Conservation (phyloP, 2,329 filamentous ascomycete genomes). For the Xylaria digitata region DNA sequence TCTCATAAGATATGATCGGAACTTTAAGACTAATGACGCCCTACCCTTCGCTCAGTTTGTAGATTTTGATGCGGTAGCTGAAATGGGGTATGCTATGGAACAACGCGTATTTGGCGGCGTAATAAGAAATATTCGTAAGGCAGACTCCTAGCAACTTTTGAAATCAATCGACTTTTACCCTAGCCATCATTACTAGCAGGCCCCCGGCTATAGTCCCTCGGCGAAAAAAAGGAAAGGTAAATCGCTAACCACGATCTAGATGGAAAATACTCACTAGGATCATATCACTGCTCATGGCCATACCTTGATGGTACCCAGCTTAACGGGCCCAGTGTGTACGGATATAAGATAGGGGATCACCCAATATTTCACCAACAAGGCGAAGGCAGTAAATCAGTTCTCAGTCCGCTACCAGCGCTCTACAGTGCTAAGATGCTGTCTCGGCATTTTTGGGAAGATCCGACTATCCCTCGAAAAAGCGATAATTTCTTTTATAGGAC, state of each 20-base stretch:
- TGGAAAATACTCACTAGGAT: not conserved
- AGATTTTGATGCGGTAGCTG: conserved; percentile 8
- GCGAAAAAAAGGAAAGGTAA: not conserved
- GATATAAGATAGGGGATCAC: conserved; percentile 2
- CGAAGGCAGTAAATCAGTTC: not conserved
- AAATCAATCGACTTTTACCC: not conserved
- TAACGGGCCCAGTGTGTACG: not conserved
- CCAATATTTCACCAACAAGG: not conserved
- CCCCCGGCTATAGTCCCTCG: not conserved
- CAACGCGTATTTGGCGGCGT: conserved; percentile 8
- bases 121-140: not conserved
- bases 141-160: not conserved
- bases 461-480: conserved; percentile 19
- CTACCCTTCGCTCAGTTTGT: conserved; percentile 7
- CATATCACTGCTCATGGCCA: not conserved
- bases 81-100: conserved; percentile 18
- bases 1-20: not conserved
- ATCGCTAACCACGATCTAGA: conserved; percentile 6
- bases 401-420: not conserved
- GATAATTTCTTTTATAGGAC: conserved; percentile 24
- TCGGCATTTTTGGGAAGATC: conserved; percentile 9
- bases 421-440: conserved; percentile 21
- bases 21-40: not conserved
- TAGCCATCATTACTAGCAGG: not conserved
- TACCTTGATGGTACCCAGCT: not conserved